Percentiles rank a stretch among this genome's conserved stretches.
phyloP scores from a whole-genome alignment of 1,284 basidiomycete species.

The Cutaneotrichosporon arboriforme region DNA sequence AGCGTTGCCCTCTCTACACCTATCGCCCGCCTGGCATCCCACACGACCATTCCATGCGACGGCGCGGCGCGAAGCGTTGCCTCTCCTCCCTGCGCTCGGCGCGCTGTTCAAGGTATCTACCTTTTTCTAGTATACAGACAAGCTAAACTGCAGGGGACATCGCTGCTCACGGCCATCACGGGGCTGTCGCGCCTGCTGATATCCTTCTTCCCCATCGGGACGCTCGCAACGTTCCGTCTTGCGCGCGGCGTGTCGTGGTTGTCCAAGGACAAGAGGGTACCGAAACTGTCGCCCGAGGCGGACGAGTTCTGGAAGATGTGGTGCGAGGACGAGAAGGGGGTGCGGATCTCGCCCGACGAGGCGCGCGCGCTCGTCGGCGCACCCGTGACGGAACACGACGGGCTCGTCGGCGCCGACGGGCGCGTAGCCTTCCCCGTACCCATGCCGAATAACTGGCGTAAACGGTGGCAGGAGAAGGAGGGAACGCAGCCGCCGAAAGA shows the following conservation, averaged over 20 bases:
- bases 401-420: constrained; percentile 24
- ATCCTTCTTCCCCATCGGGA: constrained; percentile 44
- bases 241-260: constrained; percentile 26
- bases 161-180: constrained; percentile 38
- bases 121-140: neutral
- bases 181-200: constrained; percentile 42
- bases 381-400: constrained; percentile 16
- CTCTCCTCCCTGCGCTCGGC: constrained; percentile 37
- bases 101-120: constrained; percentile 41
- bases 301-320: constrained; percentile 43
- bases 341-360: constrained; percentile 22
- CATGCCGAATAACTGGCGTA: neutral
- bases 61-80: constrained; percentile 35
- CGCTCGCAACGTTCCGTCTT: constrained; percentile 30
- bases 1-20: no score
- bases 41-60: constrained; percentile 35
- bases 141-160: constrained; percentile 49
- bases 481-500: neutral
- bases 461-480: constrained; percentile 1
- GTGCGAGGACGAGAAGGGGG: constrained; percentile 37
- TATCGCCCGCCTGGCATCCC: neutral
- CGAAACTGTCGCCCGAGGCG: constrained; percentile 27
- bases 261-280: constrained; percentile 21
- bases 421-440: constrained; percentile 30
- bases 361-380: constrained; percentile 13